phyloP scores from a whole-genome alignment of 805 yeast genomes.

The Komagataella ulmi region DNA sequence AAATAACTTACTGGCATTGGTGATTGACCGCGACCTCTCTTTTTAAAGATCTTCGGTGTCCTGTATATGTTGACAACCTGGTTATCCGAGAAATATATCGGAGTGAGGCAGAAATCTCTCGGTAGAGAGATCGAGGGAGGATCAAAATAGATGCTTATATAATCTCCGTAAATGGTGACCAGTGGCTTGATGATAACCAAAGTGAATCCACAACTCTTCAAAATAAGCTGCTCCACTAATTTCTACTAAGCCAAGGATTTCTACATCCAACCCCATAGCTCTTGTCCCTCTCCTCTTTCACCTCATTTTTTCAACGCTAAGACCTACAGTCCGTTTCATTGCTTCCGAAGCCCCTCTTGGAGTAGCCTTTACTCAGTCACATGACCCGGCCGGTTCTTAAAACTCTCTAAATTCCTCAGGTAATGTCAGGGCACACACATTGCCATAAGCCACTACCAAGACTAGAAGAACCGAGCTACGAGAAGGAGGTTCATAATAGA shows the following conservation, averaged over 20 bases:
- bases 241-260: too few relatives aligned
- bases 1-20: neutral
- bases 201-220: too few relatives aligned
- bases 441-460: neutral
- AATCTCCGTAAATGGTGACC: neutral
- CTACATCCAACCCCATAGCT: neutral
- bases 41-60: neutral
- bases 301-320: neutral
- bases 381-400: neutral
- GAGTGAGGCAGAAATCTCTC: neutral
- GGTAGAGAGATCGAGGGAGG: neutral
- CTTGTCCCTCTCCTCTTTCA: neutral
- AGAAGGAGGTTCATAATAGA: neutral
- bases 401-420: neutral
- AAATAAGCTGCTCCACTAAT: neutral
- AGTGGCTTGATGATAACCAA: too few relatives aligned
- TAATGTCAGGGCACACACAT: neutral
- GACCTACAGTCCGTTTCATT: neutral
- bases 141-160: neutral
- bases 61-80: neutral
- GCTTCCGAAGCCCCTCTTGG: neutral
- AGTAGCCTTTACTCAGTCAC: neutral
- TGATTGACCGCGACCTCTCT: neutral
- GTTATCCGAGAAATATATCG: neutral
- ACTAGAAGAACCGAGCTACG: neutral